Base-by-base conservation (phyloP, 140 eudicot genomes). In the Anethum foeniculum region DNA sequence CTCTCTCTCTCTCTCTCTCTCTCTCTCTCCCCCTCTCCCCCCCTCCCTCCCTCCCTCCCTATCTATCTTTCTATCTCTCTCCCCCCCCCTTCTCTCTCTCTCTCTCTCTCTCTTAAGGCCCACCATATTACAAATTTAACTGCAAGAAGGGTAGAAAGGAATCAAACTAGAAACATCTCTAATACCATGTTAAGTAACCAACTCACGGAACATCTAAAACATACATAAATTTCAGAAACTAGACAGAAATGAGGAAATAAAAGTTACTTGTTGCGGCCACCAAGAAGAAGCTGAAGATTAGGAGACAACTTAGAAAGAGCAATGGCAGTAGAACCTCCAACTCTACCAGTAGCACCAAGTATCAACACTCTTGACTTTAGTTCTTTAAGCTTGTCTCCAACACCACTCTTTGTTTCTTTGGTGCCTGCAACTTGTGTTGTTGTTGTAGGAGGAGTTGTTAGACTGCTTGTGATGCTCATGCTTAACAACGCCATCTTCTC, bases 271-370 rank as follows among this genome's bases (percentile, higher is more conserved):
- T 88, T 92, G 32, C 97, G 94, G 36, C 98, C 98, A 41, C 86
- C 98, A 44, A 94, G 75, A 85, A 80, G 65, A 75, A 94, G 87
- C 68, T 82, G 91, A 79, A 94, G 91, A 83, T 86, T 81, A 44
- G 98, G 97, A 27, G 89, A 90, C 52, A 92, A 85, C 18, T 88
- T 85, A 74, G 97, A 89, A 79, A 94, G 97, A 84, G 97, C 96
- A 80, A 90, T 41, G 71, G 98, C 98, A 73, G 98, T 82, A 28
- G 98, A 94, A 30, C 97, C 97, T 56, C 98, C 98, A 77, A 94
- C 96, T 89, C 98, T 86, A 10, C 98, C 96, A 60, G 98, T 94
- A n/a, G 97, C 98, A 8, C 98, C 98, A 14, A 94, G 87, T n/a
- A 94, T 80, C 85, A 94, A 79, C 78, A 94, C 88, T 86, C 88